These are phyloP conservation scores for Basidiobolus meristosporus DNA, from an alignment of 371 early-diverging fungal genomes.

Conservation along the genomic window DNA sequence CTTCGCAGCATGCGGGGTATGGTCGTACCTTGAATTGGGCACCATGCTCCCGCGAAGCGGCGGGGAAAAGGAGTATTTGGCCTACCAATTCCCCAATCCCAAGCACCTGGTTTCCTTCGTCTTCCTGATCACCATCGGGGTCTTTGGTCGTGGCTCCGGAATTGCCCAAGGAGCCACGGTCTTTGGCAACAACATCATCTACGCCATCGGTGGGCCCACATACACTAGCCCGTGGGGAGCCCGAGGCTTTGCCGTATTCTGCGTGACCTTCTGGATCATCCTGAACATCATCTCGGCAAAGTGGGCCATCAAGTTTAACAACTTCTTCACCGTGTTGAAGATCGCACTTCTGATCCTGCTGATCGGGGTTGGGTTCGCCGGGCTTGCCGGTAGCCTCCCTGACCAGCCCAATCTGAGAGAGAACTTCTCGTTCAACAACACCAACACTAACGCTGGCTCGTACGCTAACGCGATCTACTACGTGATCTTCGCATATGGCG, in stretches of 20 bases:
- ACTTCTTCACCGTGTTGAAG: slow-evolving; percentile 4
- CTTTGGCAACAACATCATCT: background rate
- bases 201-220: background rate
- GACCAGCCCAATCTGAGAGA: slow-evolving; percentile 2
- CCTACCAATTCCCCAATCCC: slow-evolving; percentile 55
- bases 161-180: background rate
- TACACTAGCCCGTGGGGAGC: background rate
- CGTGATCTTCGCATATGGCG: slow-evolving; percentile 86
- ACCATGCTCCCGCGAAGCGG: slow-evolving; percentile 68
- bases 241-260: background rate
- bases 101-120: slow-evolving; percentile 69
- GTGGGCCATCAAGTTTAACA: slow-evolving; percentile 2
- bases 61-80: slow-evolving; percentile 68
- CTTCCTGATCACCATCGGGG: slow-evolving; percentile 1
- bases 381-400: slow-evolving; percentile 3
- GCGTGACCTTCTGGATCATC: background rate
- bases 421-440: slow-evolving; percentile 41
- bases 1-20: too few species aligned
- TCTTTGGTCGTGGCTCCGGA: background rate
- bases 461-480: slow-evolving; percentile 62
- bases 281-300: background rate
- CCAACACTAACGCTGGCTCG: slow-evolving; percentile 33
- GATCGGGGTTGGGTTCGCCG: slow-evolving; percentile 6
- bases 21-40: slow-evolving; percentile 46
- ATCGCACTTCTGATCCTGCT: slow-evolving; percentile 5